Evolutionary conservation across 306 rosid genomes (phyloP).

Genomic region (Pachyrhizus erosus): DNA sequence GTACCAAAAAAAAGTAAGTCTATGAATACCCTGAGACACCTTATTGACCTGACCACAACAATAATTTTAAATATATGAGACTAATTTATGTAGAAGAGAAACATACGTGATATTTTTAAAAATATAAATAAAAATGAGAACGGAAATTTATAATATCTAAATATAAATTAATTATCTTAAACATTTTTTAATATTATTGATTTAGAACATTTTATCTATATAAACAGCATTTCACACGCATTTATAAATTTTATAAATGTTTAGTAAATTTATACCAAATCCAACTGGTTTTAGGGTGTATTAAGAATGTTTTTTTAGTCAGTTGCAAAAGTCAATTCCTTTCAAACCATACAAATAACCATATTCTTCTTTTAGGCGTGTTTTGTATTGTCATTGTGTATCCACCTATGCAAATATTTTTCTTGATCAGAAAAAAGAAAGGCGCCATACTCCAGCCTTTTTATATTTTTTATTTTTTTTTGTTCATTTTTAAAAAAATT

Average conservation of each 20-base stretch:
- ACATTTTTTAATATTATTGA: neutral
- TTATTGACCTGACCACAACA: too few species aligned
- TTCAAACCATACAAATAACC: neutral
- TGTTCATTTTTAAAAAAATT: neutral
- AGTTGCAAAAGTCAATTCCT: neutral
- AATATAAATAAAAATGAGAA: too few species aligned
- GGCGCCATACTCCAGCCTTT: neutral
- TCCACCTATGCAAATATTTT: neutral
- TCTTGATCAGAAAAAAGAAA: neutral
- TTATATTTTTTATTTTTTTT: neutral
- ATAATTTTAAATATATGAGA: too few species aligned
- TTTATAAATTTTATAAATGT: neutral
- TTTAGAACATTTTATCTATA: neutral
- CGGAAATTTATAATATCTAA: too few species aligned
- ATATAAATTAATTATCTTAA: too few species aligned
- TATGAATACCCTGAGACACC: too few species aligned
- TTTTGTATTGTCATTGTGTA: neutral
- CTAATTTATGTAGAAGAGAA: too few species aligned
- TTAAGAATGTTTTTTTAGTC: neutral
- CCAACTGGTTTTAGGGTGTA: neutral
- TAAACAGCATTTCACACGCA: neutral
- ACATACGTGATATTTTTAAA: too few species aligned
- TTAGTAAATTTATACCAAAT: neutral
- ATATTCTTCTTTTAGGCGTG: neutral
- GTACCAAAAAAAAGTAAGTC: too few species aligned